Percentiles rank a stretch among this genome's conserved stretches.
phyloP scores from a whole-genome alignment of 805 yeast species.

The Blastobotrys robertii region DNA sequence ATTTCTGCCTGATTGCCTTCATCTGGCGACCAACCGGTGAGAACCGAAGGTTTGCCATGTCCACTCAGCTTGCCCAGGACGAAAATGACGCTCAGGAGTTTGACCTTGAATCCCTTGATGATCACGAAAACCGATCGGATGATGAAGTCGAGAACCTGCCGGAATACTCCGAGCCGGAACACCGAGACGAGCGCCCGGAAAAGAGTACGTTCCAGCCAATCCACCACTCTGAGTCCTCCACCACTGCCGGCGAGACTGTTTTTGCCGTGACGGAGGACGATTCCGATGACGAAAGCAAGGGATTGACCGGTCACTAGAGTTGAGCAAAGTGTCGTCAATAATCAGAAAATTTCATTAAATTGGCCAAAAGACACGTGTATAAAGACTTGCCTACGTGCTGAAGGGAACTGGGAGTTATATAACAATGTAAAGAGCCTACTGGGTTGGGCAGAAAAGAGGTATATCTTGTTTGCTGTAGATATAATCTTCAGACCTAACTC shows the following conservation, averaged over 20 bases:
- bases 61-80: slow-evolving; percentile 77
- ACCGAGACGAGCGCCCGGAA: neutral
- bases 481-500: too few relatives aligned
- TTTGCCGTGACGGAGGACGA: slow-evolving; percentile 22
- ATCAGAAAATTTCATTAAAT: too few relatives aligned
- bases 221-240: neutral
- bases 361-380: too few relatives aligned
- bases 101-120: slow-evolving; percentile 46
- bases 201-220: neutral
- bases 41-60: slow-evolving; percentile 87
- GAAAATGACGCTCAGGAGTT: slow-evolving; percentile 60
- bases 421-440: too few relatives aligned
- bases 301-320: too few relatives aligned
- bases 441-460: too few relatives aligned
- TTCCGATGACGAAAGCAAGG: slow-evolving; percentile 7
- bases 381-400: too few relatives aligned
- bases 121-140: slow-evolving; percentile 18
- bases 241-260: slow-evolving; percentile 14
- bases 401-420: too few relatives aligned
- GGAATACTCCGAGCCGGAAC: neutral
- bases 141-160: slow-evolving; percentile 25
- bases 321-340: too few relatives aligned
- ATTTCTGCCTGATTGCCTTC: slow-evolving; percentile 74
- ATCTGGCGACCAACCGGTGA: slow-evolving; percentile 98
- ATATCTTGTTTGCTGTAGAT: too few relatives aligned